A percentile compares a stretch with the other conserved stretches of the same genome.
Evolutionary conservation across 495 filamentous ascomycete genomes (phyloP).

Genomic region (Penicillium pulvis): DNA sequence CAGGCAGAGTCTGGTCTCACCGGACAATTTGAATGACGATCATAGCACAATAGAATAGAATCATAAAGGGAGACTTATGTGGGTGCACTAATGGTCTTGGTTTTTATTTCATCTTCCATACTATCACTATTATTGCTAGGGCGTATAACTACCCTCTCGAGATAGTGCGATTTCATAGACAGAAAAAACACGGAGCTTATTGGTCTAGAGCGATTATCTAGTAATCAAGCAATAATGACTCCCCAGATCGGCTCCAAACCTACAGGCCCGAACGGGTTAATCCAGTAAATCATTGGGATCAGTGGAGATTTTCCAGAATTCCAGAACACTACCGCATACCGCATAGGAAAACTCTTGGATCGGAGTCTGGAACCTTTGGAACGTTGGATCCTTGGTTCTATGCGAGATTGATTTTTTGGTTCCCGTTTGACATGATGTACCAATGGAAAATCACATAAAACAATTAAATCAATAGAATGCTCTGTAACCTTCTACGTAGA

Average conservation of each 20-base stretch:
- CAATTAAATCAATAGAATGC: not conserved
- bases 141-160: not conserved
- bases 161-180: not conserved
- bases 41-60: not conserved
- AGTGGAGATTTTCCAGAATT: conserved; percentile 18
- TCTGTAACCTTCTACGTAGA: not conserved
- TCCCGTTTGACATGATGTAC: not conserved
- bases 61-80: no score
- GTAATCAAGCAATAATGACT: conserved; percentile 1
- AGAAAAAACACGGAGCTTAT: not conserved
- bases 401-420: not conserved
- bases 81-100: no score
- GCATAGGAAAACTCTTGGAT: conserved; percentile 6
- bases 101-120: not conserved
- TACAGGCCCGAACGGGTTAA: conserved; percentile 25
- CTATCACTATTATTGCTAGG: not conserved
- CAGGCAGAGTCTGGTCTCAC: conserved; percentile 1
- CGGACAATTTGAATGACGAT: not conserved
- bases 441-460: not conserved
- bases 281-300: conserved; percentile 10
- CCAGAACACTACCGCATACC: conserved; percentile 22
- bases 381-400: not conserved
- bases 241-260: conserved; percentile 5
- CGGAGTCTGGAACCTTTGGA: conserved; percentile 5
- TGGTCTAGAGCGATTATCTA: not conserved